Conservation (phyloP, 2,329 filamentous ascomycete species). For the Acrocalymma vagum region DNA sequence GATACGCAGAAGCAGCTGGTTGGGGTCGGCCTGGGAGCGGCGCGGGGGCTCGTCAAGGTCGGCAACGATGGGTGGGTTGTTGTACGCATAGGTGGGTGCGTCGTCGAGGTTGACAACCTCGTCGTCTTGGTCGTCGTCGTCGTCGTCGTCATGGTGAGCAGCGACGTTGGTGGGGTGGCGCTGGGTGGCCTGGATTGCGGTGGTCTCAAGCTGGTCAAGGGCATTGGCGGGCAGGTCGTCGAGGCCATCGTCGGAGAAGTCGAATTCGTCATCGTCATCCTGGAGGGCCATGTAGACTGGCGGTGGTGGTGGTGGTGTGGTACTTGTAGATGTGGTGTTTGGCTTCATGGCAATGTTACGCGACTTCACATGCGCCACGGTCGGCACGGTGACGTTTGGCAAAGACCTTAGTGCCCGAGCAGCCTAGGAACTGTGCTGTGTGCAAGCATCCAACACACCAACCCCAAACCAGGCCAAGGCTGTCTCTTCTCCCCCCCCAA, state of each 20-base stretch:
- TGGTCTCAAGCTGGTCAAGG: conserved; percentile 55
- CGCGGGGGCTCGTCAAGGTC: conserved; percentile 29
- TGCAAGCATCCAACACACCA: too few relatives aligned
- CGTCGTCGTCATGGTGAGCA: conserved; percentile 41
- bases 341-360: too few relatives aligned
- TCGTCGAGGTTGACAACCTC: conserved; percentile 56
- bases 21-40: conserved; percentile 36
- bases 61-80: neutral
- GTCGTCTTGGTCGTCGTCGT: conserved; percentile 55
- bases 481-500: neutral
- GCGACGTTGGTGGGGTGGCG: conserved; percentile 17
- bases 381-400: conserved; percentile 7
- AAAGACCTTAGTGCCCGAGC: too few relatives aligned
- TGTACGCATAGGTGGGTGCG: conserved; percentile 9
- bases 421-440: too few relatives aligned
- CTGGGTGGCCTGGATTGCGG: conserved; percentile 55
- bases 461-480: too few relatives aligned
- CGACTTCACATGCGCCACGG: conserved; percentile 4
- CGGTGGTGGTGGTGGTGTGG: too few relatives aligned
- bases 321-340: too few relatives aligned
- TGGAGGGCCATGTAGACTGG: too few relatives aligned
- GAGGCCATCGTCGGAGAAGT: conserved; percentile 54
- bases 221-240: conserved; percentile 55
- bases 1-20: conserved; percentile 51
- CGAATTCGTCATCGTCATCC: conserved; percentile 55